Base-by-base conservation (phyloP, 441 rosid genomes). In the Arabidopsis hybrid region DNA sequence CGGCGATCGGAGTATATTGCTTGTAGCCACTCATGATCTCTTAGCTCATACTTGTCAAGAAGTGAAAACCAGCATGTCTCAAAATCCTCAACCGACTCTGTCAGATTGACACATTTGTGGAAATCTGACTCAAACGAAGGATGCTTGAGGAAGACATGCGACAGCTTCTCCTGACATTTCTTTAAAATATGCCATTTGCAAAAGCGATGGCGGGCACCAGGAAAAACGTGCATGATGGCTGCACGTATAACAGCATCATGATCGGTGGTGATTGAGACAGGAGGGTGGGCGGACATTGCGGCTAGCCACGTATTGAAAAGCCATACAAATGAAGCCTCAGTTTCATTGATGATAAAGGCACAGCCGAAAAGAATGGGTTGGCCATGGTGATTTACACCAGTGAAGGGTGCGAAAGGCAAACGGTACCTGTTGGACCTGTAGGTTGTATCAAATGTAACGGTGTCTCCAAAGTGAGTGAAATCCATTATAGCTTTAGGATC, bases 331-430 rank as follows among this genome's bases (percentile, higher is more conserved):
- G 98, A 95, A 62, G 91, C 89, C 79, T 92, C 97, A 0, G 95
- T 82, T 73, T 95, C 99, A 76, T 91, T 89, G 7, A 95, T 80
- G 35, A 95, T 76, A 78, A 95, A 85, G 46, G 97, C 99, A 72
- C 98, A 95, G 29, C 99, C 98, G 36, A 95, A 95, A 56, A 95
- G 74, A 68, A 92, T 80, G 35, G 96, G 91, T 60, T 92, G 99
- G 29, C 97, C 98, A 64, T 95, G 99, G 81, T 95, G 98, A 78
- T 95, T 95, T 46, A 92, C 87, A 9, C 98, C 99, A 39, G 93
- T 92, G 84, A 95, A 95, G 10, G 98, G 90, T 16, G 96, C 98
- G 69, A 91, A 91, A 35, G 98, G 99, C 71, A 95, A 80, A 26
- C 93, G 87, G 66, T 89, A 95, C 76, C 92, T 78, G 76, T 90